These are phyloP conservation scores for Fusarium ramigenum DNA, from an alignment of 2,329 filamentous ascomycete genomes.

Conservation along the genomic window DNA sequence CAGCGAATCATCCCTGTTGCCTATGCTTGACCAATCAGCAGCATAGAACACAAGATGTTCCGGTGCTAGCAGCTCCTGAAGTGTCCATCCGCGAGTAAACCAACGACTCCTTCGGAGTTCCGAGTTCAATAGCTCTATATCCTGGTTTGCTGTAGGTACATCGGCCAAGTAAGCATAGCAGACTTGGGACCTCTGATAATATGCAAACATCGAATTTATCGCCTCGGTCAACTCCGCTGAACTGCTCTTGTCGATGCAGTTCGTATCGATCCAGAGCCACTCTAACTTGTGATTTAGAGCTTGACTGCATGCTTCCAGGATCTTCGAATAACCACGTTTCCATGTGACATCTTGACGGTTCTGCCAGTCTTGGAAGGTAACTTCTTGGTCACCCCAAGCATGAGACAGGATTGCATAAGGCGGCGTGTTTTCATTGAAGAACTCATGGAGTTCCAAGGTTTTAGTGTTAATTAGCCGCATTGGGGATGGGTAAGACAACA, in stretches of 20 bases:
- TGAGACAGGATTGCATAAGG: neutral
- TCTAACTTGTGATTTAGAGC: fast-evolving
- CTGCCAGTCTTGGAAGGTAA: neutral
- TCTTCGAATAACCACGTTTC: fast-evolving
- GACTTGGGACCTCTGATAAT: fast-evolving
- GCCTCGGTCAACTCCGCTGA: neutral
- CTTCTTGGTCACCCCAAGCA: neutral
- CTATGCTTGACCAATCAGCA: conserved; percentile 1
- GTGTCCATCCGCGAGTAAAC: conserved; percentile 34
- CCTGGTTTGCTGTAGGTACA: conserved; percentile 50
- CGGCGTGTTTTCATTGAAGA: neutral
- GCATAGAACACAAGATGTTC: neutral
- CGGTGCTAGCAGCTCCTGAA: conserved; percentile 24
- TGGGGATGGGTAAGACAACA: too few species aligned
- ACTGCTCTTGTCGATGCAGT: neutral
- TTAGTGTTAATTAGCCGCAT: fast-evolving
- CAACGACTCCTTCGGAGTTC: too few species aligned
- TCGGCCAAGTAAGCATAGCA: neutral
- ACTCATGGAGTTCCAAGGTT: fast-evolving
- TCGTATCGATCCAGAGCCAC: neutral
- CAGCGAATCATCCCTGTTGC: too few species aligned
- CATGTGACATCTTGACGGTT: fast-evolving
- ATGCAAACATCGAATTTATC: conserved; percentile 2
- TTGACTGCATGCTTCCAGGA: fast-evolving
- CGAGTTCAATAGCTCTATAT: too few species aligned